These are phyloP conservation scores for Stereum hirsutum DNA, from an alignment of 1,284 basidiomycete species.

Conservation along the genomic window DNA sequence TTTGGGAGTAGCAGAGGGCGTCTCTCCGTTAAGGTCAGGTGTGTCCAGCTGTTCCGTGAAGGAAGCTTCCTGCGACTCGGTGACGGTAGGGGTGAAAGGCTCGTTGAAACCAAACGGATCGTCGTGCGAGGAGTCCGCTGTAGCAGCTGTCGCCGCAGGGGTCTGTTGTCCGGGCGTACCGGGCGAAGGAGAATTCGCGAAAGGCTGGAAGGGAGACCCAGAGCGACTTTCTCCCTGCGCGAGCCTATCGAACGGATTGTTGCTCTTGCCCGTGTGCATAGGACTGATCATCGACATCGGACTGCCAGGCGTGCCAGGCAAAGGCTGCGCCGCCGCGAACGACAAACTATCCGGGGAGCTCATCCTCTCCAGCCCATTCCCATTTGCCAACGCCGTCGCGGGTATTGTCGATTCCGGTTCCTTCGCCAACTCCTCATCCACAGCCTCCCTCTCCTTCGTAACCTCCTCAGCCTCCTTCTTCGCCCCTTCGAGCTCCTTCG, in stretches of 20 bases:
- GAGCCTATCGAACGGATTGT: constrained; percentile 89
- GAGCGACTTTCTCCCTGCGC: constrained; percentile 39
- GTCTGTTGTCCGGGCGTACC: constrained; percentile 14
- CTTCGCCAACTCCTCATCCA: constrained; percentile 41
- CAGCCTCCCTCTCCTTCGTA: constrained; percentile 48
- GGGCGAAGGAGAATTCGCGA: constrained; percentile 29
- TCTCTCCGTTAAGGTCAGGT: too few species aligned
- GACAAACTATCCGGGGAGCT: constrained; percentile 37
- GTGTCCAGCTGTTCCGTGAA: too few species aligned
- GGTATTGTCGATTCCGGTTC: too few species aligned
- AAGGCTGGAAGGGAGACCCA: constrained; percentile 47
- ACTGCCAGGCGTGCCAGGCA: constrained; percentile 60
- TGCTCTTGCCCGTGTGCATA: constrained; percentile 54
- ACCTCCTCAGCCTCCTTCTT: constrained; percentile 41
- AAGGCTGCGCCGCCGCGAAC: constrained; percentile 56
- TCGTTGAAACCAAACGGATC: constrained; percentile 58
- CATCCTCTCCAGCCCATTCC: constrained; percentile 23
- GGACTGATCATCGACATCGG: constrained; percentile 24
- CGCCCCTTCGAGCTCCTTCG: constrained; percentile 66
- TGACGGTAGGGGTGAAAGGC: too few species aligned
- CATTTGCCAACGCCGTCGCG: constrained; percentile 14
- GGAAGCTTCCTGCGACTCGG: too few species aligned
- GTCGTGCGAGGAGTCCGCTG: constrained; percentile 16
- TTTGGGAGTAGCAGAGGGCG: too few species aligned
- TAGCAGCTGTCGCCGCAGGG: constrained; percentile 9